Evolutionary conservation across 768 basidiomycete genomes (phyloP).

Genomic region (Naganishia vaughanmartiniae): DNA sequence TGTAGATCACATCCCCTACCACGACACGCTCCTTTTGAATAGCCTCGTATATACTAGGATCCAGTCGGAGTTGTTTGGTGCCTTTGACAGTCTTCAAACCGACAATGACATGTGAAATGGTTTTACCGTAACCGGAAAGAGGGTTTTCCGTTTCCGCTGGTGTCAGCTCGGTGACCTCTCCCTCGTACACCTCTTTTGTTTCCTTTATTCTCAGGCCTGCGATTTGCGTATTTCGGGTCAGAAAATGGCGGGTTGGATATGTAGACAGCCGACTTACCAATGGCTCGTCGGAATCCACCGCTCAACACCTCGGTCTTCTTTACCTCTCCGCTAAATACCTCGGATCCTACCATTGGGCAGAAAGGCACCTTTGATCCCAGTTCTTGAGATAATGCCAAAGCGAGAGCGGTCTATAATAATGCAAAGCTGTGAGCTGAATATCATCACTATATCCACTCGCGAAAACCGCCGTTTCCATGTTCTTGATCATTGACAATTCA

Average conservation of each 20-base stretch:
- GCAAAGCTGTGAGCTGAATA: background rate
- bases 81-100: constrained; percentile 91
- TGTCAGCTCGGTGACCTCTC: constrained; percentile 94
- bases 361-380: constrained; percentile 93
- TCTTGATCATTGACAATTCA: background rate
- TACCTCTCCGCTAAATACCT: constrained; percentile 94
- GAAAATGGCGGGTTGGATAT: background rate
- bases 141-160: constrained; percentile 97
- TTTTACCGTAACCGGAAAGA: constrained; percentile 94
- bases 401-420: constrained; percentile 68
- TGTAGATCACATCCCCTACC: constrained; percentile 94
- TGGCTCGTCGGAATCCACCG: constrained; percentile 89
- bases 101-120: constrained; percentile 94
- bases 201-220: constrained; percentile 95
- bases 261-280: constrained; percentile 63
- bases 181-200: constrained; percentile 97
- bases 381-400: constrained; percentile 91
- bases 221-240: background rate
- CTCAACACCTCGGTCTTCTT: constrained; percentile 99
- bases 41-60: constrained; percentile 93
- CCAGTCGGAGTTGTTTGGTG: constrained; percentile 88
- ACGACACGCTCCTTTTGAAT: constrained; percentile 96
- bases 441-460: no score
- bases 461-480: background rate
- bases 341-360: constrained; percentile 96